Evolutionary conservation across 1,284 basidiomycete species (phyloP).

Genomic region (Marasmius tenuissimus): DNA sequence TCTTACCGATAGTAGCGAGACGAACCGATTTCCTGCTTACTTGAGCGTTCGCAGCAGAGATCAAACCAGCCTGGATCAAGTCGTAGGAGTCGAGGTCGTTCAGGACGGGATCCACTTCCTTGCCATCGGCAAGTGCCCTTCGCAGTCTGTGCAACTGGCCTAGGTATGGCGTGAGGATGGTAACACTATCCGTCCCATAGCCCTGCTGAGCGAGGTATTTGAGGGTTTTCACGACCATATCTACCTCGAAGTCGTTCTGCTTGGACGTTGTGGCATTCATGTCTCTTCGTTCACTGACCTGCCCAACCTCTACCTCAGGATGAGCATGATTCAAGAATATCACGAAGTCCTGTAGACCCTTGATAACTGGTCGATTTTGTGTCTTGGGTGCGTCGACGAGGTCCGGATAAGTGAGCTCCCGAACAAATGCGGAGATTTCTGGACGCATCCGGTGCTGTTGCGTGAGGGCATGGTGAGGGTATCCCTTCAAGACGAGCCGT

Average conservation of each 20-base stretch:
- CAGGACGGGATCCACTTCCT: constrained; percentile 49
- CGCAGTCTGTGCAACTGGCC: constrained; percentile 60
- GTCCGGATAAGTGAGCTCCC: constrained; percentile 62
- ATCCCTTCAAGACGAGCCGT: constrained; percentile 59
- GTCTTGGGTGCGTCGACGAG: constrained; percentile 55
- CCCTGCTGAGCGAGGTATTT: constrained; percentile 67
- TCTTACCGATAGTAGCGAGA: constrained; percentile 60
- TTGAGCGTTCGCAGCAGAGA: constrained; percentile 36
- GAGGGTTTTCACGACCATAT: constrained; percentile 65
- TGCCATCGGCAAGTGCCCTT: constrained; percentile 41
- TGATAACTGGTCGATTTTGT: constrained; percentile 44
- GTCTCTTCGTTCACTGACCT: constrained; percentile 45
- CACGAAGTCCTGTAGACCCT: constrained; percentile 55
- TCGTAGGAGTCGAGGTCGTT: constrained; percentile 63
- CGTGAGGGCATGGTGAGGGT: constrained; percentile 56
- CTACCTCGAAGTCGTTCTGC: constrained; percentile 55
- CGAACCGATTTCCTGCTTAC: constrained; percentile 44
- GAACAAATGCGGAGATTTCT: constrained; percentile 60
- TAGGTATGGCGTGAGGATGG: constrained; percentile 65
- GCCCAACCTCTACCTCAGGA: constrained; percentile 48
- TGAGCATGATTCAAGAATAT: constrained; percentile 60
- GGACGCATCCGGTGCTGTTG: constrained; percentile 71
- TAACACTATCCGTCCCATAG: constrained; percentile 57
- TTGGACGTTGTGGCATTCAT: constrained; percentile 53
- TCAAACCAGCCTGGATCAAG: constrained; percentile 52